Evolutionary conservation across 2,329 filamentous ascomycete species (phyloP), one percentile per base, ranked within the genome.

Genomic region (Clarireedia hainanense): DNA sequence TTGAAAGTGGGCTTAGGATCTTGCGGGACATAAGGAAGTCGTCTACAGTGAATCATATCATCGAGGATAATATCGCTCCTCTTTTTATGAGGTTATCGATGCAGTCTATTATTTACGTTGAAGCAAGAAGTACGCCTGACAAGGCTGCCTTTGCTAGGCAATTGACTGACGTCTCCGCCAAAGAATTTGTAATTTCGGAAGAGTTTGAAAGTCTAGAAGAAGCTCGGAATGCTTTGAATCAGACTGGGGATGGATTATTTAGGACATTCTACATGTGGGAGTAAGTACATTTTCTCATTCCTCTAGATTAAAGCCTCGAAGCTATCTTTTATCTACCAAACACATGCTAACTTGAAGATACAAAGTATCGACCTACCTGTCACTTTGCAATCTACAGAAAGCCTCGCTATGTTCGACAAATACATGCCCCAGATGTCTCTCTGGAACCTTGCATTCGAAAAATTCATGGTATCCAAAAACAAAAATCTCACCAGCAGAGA

Each of bases 21-120:
- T 47, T 68, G 3, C 50, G 56, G 10, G 60, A 64, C 46, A 27
- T 58, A 57, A 55, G 37, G 42, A 20, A 14, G 50, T 52, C 37
- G 39, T 52, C 30, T 37, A 61, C 61, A 4, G 15, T 17, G 20
- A 57, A 63, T 3, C 52, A 56, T 24, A 51, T 62, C 53, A 61
- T 67, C 23, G 59, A 63, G 30, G 59, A 60, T 12, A 42, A 60
- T 5, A 64, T 68, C 23, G 56, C 57, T 3, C 65, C 63, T n/a
- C 45, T 68, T 2, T 64, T 68, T 26, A 55, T 60, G 30, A 53
- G 67, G 55, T 55, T 68, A 9, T 61, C 58, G 17, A 56, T 65
- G 7, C 64, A 68, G 48, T 58, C 65, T 17, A 64, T 68, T 36
- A n/a, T 68, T 7, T 68, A 64, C 40, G 56, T 67, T n/a, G 66